phyloP scores from a whole-genome alignment of 768 basidiomycete species.

The Lepiota brunneoincarnata region DNA sequence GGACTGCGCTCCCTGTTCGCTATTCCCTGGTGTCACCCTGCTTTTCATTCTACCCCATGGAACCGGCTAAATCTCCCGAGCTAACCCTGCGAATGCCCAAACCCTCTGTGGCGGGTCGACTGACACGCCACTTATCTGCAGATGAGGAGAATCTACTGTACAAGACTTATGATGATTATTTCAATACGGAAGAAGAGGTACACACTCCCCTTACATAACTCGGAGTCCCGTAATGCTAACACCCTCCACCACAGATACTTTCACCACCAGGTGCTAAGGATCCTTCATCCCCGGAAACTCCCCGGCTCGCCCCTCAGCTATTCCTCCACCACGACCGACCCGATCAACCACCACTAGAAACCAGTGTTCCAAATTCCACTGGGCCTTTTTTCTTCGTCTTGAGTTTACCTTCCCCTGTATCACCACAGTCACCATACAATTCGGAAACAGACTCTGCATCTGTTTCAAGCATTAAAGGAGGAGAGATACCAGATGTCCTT shows the following conservation, averaged over 20 bases:
- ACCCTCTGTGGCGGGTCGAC: background rate
- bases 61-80: background rate
- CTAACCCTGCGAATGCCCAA: background rate
- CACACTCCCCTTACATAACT: background rate
- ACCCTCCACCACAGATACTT: background rate
- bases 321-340: background rate
- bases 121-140: background rate
- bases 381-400: slow-evolving; percentile 4
- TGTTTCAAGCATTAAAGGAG: background rate
- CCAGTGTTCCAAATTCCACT: background rate
- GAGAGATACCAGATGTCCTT: slow-evolving; percentile 6
- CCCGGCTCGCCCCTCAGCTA: too few relatives aligned
- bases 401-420: background rate
- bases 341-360: background rate
- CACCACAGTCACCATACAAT: background rate
- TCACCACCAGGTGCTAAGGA: background rate
- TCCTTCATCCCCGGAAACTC: background rate
- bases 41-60: too few relatives aligned
- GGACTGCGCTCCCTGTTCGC: too few relatives aligned
- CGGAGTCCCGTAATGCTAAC: background rate
- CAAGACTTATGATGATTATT: slow-evolving; percentile 6
- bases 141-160: slow-evolving; percentile 1
- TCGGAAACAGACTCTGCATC: background rate
- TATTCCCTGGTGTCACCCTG: too few relatives aligned
- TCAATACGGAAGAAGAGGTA: slow-evolving; percentile 9